Evolutionary conservation across 176 grass and related monocot genomes (phyloP).

Genomic region (Avena insularis): DNA sequence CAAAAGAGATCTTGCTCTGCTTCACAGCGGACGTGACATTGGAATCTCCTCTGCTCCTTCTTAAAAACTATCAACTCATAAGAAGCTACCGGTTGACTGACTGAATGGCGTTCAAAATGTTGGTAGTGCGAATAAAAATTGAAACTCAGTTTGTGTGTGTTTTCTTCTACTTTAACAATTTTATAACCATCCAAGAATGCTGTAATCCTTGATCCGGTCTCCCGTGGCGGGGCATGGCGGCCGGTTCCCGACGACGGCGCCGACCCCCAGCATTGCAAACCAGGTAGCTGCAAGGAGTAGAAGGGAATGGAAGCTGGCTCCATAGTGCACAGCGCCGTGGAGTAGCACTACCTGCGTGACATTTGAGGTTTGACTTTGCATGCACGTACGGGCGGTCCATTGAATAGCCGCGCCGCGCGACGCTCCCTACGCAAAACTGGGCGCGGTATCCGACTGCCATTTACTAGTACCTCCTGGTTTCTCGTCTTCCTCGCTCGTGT

Average conservation of each 20-base stretch:
- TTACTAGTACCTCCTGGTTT: slow-evolving; percentile 29
- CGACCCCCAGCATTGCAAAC: neutral
- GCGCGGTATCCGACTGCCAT: slow-evolving; percentile 18
- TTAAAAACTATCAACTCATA: too few relatives aligned
- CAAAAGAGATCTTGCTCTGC: too few relatives aligned
- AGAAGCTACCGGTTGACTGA: too few relatives aligned
- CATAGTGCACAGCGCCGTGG: neutral
- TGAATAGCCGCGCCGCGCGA: neutral
- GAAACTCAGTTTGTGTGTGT: too few relatives aligned
- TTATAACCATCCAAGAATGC: too few relatives aligned
- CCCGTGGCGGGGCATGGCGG: neutral
- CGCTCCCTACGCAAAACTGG: slow-evolving; percentile 19
- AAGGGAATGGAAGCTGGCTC: slow-evolving; percentile 15
- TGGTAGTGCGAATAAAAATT: too few relatives aligned
- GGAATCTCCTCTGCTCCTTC: too few relatives aligned
- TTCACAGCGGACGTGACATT: too few relatives aligned
- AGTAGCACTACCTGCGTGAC: neutral
- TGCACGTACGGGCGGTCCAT: neutral
- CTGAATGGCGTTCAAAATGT: too few relatives aligned
- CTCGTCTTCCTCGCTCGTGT: slow-evolving; percentile 56
- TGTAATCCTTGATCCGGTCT: neutral
- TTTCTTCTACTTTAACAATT: too few relatives aligned
- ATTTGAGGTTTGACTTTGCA: slow-evolving; percentile 17
- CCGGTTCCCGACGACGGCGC: slow-evolving; percentile 8
- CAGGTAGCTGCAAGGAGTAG: neutral